Evolutionary conservation across 306 rosid species (phyloP).

Genomic region (Citrullus amarus): DNA sequence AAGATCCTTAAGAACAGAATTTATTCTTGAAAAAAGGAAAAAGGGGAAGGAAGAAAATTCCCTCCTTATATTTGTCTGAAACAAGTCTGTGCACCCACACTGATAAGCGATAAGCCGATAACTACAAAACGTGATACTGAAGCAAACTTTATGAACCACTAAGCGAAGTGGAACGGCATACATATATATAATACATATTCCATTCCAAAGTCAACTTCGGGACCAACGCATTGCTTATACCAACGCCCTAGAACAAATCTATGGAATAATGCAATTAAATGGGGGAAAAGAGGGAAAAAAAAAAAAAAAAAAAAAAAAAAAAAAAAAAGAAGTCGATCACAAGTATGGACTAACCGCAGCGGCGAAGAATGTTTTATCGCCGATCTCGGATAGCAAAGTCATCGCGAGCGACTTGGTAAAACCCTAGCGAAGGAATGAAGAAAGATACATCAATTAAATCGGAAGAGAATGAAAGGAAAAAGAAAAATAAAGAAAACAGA

Average conservation of each 20-base stretch:
- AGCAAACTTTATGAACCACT: not conserved
- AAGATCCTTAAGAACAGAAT: not conserved
- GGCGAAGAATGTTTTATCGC: constrained; percentile 93
- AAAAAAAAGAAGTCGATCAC: not conserved
- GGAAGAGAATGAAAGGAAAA: not conserved
- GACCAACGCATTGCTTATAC: not conserved
- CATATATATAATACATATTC: not conserved
- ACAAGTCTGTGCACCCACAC: not conserved
- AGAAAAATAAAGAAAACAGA: not conserved
- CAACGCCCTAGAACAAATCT: too few species aligned
- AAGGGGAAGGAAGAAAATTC: not conserved
- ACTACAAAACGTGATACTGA: not conserved
- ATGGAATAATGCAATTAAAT: not conserved
- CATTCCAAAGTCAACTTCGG: not conserved
- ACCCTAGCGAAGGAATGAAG: constrained; percentile 31
- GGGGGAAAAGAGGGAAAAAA: too few species aligned
- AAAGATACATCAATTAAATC: not conserved
- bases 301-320: not conserved
- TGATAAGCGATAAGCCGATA: not conserved
- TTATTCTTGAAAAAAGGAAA: not conserved
- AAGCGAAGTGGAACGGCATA: not conserved
- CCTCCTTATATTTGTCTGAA: not conserved
- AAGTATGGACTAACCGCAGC: constrained; percentile 63
- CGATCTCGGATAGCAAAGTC: constrained; percentile 97
- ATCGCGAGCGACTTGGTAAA: constrained; percentile 85